Evolutionary conservation across 2,329 filamentous ascomycete species (phyloP).

Genomic region (Diaporthe caulivora): DNA sequence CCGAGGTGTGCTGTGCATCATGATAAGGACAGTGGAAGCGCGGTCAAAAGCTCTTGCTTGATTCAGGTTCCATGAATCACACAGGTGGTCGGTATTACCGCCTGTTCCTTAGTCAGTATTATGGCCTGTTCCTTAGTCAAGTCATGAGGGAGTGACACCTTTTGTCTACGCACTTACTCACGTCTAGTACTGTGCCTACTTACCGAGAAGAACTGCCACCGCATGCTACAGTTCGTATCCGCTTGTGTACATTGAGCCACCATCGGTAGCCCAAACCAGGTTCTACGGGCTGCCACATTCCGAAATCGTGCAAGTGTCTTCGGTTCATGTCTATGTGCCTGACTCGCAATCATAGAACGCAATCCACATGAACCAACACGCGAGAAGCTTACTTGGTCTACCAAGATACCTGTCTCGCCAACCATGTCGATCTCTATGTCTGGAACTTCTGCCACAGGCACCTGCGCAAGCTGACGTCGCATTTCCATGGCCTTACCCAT

Average conservation of each 20-base stretch:
- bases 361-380: neutral
- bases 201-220: neutral
- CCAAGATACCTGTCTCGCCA: neutral
- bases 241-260: neutral
- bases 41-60: neutral
- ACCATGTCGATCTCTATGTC: neutral
- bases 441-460: neutral
- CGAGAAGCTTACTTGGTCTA: neutral
- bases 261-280: neutral
- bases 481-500: neutral
- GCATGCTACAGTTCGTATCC: neutral
- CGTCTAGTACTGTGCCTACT: neutral
- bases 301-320: conserved; percentile 7
- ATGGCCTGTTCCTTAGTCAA: too few species aligned
- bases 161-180: neutral
- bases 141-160: neutral
- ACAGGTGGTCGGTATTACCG: too few species aligned
- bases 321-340: neutral
- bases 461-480: conserved; percentile 7
- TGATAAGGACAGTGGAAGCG: neutral
- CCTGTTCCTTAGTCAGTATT: too few species aligned
- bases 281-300: neutral
- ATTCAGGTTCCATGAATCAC: neutral
- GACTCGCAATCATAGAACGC: neutral
- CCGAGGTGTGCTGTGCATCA: too few species aligned